These are phyloP conservation scores for Brachypodium distachyon DNA, from an alignment of 202 grass and related monocot genomes.

Conservation along the genomic window DNA sequence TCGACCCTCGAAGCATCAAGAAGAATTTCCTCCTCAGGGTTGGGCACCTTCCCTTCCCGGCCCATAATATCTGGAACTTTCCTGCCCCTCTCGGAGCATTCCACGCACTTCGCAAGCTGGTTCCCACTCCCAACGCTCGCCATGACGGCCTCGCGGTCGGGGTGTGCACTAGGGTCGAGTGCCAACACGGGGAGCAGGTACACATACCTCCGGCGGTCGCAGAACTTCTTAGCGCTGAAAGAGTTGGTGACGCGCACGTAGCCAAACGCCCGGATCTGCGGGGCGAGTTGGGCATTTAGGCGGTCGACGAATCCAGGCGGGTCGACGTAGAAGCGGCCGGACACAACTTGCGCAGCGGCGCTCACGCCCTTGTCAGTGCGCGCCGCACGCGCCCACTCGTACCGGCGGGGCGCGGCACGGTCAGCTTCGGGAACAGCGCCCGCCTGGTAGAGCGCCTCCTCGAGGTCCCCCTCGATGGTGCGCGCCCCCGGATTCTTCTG, in stretches of 20 bases:
- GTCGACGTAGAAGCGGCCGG: slow-evolving; percentile 84
- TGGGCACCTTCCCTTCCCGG: slow-evolving; percentile 24
- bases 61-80: slow-evolving; percentile 71
- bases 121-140: slow-evolving; percentile 65
- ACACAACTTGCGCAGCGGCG: slow-evolving; percentile 76
- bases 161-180: slow-evolving; percentile 69
- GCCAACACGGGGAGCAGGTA: slow-evolving; percentile 84
- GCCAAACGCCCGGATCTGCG: slow-evolving; percentile 75
- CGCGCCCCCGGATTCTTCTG: slow-evolving; percentile 94
- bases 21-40: background rate
- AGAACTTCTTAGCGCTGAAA: slow-evolving; percentile 95
- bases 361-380: slow-evolving; percentile 95
- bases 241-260: slow-evolving; percentile 81
- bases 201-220: slow-evolving; percentile 77
- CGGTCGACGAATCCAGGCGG: slow-evolving; percentile 58
- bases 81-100: slow-evolving; percentile 86
- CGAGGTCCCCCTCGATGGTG: slow-evolving; percentile 92
- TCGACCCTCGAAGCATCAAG: background rate
- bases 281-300: slow-evolving; percentile 58
- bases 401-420: slow-evolving; percentile 49
- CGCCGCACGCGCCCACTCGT: slow-evolving; percentile 77
- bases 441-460: slow-evolving; percentile 84
- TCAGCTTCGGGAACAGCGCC: slow-evolving; percentile 61
- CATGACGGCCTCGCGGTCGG: slow-evolving; percentile 73
- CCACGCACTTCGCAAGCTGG: slow-evolving; percentile 67